Conservation (phyloP, 2,329 filamentous ascomycete species). For the Fusarium tanahbumbuense region DNA sequence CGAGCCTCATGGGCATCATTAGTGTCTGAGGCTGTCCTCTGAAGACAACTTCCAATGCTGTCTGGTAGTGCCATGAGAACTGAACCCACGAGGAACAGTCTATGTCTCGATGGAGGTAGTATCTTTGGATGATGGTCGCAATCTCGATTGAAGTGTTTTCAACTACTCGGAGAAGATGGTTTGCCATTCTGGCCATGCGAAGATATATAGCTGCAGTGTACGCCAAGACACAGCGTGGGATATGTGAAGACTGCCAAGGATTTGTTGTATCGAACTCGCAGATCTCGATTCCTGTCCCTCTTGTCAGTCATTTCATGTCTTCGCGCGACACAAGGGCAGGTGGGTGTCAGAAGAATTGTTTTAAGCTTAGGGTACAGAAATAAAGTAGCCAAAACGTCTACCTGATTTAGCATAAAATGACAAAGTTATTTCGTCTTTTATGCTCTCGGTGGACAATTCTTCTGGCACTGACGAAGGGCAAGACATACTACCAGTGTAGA, state of each 20-base stretch:
- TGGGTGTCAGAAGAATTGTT: too few relatives aligned
- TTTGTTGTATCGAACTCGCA: slow-evolving; percentile 42
- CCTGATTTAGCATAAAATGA: too few relatives aligned
- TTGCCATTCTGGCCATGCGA: slow-evolving; percentile 45
- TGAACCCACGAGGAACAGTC: slow-evolving; percentile 33
- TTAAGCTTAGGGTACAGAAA: too few relatives aligned
- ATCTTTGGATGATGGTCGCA: slow-evolving; percentile 31
- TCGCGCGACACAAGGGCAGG: not conserved
- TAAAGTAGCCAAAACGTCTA: too few relatives aligned
- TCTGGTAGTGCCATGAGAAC: slow-evolving; percentile 45
- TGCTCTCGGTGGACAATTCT: too few relatives aligned
- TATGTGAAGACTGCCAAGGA: slow-evolving; percentile 46
- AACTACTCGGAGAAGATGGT: slow-evolving; percentile 45
- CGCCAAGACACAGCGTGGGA: slow-evolving; percentile 50
- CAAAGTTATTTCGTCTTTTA: too few relatives aligned
- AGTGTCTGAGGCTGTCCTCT: slow-evolving; percentile 35
- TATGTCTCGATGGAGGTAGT: slow-evolving; percentile 29
- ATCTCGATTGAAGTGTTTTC: slow-evolving; percentile 45
- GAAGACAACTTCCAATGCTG: slow-evolving; percentile 48
- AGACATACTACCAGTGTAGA: slow-evolving; percentile 52
- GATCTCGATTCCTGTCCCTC: slow-evolving; percentile 45
- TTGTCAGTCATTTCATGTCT: slow-evolving; percentile 1
- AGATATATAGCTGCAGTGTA: slow-evolving; percentile 50
- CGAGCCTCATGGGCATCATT: slow-evolving; percentile 50
- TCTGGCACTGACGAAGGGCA: not conserved